Base-by-base conservation (phyloP, 805 yeast genomes). In the Metschnikowia kunwiensis region DNA sequence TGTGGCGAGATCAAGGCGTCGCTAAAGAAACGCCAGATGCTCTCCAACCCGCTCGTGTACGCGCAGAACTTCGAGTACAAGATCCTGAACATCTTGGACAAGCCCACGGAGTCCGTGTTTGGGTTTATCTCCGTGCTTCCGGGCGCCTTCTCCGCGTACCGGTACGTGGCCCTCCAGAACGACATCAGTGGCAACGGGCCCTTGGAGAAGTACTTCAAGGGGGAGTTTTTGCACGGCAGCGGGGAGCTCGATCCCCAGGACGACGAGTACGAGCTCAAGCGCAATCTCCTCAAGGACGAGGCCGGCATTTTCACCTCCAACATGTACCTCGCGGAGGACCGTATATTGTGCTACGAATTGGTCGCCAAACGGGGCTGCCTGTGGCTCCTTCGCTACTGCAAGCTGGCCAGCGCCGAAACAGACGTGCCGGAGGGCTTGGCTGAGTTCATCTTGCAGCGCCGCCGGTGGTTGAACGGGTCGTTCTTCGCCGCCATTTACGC, bases 401-500 rank as follows among this genome's bases (percentile, higher is more conserved):
- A 77, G 51, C 70, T 73, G 32, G 79, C 84, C 11, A 64, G 71
- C 47, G 85, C 84, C 2, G 84, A 78, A 47, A 79, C 85, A 3
- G 85, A 79, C 60, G 85, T 79, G 7, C 85, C 85, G 2, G 80
- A 76, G 31, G 66, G 68, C 5, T 61, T 80, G 36, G 76, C 80
- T 5, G 85, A 79, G 54, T 75, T 79, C 36, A 74, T 79, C 31
- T 66, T 77, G 24, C 85, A 79, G 55, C 69, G 85, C 45, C 69
- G 85, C 53, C 68, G 85, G 49, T 79, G 85, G 85, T 64, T 80
- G 40, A 79, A 79, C 53, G 85, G 85, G 29, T 78, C 84, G 2
- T 79, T 79, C 51, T 81, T 81, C 27, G 85, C 85, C 1, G 78
- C 78, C 30, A 66, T 77, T 28, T 77, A 77, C 46, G 57, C 77